phyloP scores from a whole-genome alignment of 148 eudicot genomes.

The Heliosperma pusillum region DNA sequence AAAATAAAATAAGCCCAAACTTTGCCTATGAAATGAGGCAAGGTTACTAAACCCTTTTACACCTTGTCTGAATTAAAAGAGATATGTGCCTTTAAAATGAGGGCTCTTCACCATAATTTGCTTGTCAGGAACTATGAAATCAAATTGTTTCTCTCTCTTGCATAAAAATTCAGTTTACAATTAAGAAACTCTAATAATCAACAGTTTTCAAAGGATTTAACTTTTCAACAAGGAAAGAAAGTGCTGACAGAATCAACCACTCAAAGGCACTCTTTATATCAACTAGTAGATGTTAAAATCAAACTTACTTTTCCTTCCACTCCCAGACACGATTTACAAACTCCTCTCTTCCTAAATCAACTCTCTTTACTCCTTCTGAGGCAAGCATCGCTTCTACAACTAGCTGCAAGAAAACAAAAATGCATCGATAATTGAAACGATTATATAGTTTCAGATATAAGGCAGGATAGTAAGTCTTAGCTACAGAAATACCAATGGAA shows the following conservation, averaged over 20 bases:
- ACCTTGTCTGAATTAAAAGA: not conserved
- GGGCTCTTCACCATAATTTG: not conserved
- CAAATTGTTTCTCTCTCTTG: not conserved
- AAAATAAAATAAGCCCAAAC: too few species aligned
- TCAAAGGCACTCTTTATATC: slow-evolving; percentile 1
- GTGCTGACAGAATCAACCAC: not conserved
- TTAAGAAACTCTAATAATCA: not conserved
- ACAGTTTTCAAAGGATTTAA: not conserved
- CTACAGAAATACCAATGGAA: not conserved
- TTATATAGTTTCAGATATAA: not conserved
- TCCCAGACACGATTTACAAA: slow-evolving; percentile 88
- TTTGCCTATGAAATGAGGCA: too few species aligned
- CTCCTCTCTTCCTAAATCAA: slow-evolving; percentile 84
- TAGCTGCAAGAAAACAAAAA: slow-evolving; percentile 55
- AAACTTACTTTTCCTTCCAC: slow-evolving; percentile 92
- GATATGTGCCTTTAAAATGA: not conserved
- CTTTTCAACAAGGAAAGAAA: not conserved
- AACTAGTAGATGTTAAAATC: slow-evolving; percentile 4
- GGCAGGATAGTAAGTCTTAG: not conserved
- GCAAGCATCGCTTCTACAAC: slow-evolving; percentile 98
- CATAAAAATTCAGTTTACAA: too few species aligned
- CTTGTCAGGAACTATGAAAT: not conserved
- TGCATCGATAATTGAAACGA: slow-evolving; percentile 5
- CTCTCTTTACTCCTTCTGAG: slow-evolving; percentile 84
- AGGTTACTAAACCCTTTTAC: not conserved